phyloP scores from a whole-genome alignment of 768 basidiomycete genomes.

The Neoboletus subvelutipes region DNA sequence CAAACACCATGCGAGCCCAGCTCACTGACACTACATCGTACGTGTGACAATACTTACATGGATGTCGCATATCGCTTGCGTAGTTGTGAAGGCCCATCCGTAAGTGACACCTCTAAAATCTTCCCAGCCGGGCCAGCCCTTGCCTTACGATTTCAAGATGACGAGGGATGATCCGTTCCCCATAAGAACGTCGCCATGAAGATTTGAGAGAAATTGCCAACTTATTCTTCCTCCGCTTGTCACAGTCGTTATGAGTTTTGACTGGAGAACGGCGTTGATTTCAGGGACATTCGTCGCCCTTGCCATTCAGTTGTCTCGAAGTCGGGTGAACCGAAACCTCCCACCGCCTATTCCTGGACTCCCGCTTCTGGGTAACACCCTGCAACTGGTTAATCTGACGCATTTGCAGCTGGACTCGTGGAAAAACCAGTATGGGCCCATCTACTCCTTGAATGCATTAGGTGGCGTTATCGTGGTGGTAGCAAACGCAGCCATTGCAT shows the following conservation, averaged over 20 bases:
- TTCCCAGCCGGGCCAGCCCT: not conserved
- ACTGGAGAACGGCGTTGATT: slow-evolving; percentile 2
- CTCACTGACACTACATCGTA: too few species aligned
- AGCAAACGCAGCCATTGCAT: slow-evolving; percentile 10
- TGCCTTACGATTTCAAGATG: not conserved
- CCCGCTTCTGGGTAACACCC: slow-evolving; percentile 1
- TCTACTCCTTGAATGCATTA: slow-evolving; percentile 7
- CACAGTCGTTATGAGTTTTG: not conserved
- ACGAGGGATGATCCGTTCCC: not conserved
- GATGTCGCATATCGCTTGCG: not conserved
- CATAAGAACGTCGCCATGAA: not conserved
- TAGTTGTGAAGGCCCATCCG: not conserved
- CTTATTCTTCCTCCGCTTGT: not conserved
- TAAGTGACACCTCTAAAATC: not conserved
- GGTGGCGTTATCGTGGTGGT: slow-evolving; percentile 11
- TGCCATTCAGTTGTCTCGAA: not conserved
- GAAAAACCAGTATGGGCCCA: slow-evolving; percentile 9
- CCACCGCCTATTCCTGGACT: slow-evolving; percentile 9
- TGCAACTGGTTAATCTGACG: slow-evolving; percentile 5
- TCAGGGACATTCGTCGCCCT: not conserved
- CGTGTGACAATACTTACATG: not conserved
- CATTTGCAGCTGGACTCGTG: slow-evolving; percentile 11
- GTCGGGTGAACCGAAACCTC: not conserved
- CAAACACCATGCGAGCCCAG: not conserved
- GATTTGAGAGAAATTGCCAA: not conserved